phyloP scores from a whole-genome alignment of 768 basidiomycete genomes.

The Termitomyces sp. region DNA sequence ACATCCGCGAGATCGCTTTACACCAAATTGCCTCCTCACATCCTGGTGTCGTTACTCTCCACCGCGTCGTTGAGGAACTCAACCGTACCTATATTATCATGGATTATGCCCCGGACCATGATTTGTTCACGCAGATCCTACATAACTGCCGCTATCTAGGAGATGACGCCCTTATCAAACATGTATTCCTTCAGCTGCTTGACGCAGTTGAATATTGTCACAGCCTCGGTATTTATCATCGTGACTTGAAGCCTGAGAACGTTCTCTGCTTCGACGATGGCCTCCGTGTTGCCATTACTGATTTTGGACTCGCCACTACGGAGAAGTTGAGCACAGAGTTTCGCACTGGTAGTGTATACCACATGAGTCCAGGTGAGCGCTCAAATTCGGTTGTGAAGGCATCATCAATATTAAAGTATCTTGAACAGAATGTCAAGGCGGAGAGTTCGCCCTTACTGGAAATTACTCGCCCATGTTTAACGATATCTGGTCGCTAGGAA shows the following conservation, averaged over 20 bases:
- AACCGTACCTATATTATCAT: constrained; percentile 86
- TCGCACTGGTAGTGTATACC: constrained; percentile 91
- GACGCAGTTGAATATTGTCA: constrained; percentile 95
- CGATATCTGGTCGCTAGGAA: constrained; percentile 96
- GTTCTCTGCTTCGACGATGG: constrained; percentile 83
- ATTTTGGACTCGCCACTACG: constrained; percentile 92
- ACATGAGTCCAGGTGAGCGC: constrained; percentile 86
- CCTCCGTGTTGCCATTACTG: constrained; percentile 78
- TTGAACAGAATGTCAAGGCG: constrained; percentile 81
- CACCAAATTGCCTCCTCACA: constrained; percentile 73
- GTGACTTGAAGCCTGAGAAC: constrained; percentile 97
- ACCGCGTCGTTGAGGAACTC: constrained; percentile 82
- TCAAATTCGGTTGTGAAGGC: background rate
- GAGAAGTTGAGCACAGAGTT: constrained; percentile 85
- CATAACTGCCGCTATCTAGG: constrained; percentile 77
- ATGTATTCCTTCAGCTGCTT: constrained; percentile 89
- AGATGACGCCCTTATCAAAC: constrained; percentile 77
- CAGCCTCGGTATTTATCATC: constrained; percentile 87
- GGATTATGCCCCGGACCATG: constrained; percentile 89
- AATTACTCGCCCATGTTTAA: constrained; percentile 85
- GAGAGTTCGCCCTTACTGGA: constrained; percentile 53
- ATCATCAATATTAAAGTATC: constrained; percentile 5
- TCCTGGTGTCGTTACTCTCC: constrained; percentile 81
- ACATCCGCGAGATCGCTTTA: constrained; percentile 84
- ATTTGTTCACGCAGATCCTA: constrained; percentile 89